These are phyloP conservation scores for Sporothrix protearum DNA, from an alignment of 2,329 filamentous ascomycete genomes.

Conservation along the genomic window DNA sequence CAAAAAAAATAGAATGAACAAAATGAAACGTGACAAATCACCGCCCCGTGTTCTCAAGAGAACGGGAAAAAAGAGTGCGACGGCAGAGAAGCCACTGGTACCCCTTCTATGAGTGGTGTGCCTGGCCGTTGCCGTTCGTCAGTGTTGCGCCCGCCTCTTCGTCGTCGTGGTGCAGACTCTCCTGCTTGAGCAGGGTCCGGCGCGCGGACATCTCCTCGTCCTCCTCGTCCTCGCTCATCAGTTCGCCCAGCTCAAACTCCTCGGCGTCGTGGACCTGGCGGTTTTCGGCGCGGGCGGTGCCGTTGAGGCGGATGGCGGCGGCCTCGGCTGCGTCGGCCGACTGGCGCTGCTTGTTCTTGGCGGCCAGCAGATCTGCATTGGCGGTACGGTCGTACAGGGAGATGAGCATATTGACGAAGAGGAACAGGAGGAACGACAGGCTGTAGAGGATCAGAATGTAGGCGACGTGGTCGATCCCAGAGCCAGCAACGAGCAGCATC, in stretches of 20 bases:
- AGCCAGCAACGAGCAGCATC: slow-evolving; percentile 71
- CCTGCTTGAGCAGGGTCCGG: slow-evolving; percentile 37
- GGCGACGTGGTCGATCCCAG: slow-evolving; percentile 79
- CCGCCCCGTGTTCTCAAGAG: neutral
- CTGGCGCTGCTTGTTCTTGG: slow-evolving; percentile 22
- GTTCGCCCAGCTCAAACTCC: slow-evolving; percentile 87
- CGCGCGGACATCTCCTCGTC: slow-evolving; percentile 49
- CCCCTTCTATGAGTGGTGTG: slow-evolving; percentile 14
- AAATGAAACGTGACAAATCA: neutral
- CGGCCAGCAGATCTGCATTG: slow-evolving; percentile 34
- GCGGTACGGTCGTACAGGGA: slow-evolving; percentile 70
- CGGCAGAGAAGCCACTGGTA: neutral
- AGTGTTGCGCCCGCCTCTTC: slow-evolving; percentile 6
- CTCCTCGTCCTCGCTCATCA: slow-evolving; percentile 86
- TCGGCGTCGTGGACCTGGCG: slow-evolving; percentile 72
- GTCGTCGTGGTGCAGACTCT: slow-evolving; percentile 33
- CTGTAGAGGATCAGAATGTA: slow-evolving; percentile 92
- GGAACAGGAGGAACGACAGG: slow-evolving; percentile 82
- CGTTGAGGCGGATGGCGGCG: slow-evolving; percentile 32
- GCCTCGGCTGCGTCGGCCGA: neutral
- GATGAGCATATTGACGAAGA: slow-evolving; percentile 84
- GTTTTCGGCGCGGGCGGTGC: slow-evolving; percentile 44
- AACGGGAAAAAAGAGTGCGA: neutral
- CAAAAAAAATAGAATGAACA: neutral
- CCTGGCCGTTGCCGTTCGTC: slow-evolving; percentile 29